Base-by-base conservation (phyloP, 2,329 filamentous ascomycete genomes). In the Tolypocladium guangdongense region DNA sequence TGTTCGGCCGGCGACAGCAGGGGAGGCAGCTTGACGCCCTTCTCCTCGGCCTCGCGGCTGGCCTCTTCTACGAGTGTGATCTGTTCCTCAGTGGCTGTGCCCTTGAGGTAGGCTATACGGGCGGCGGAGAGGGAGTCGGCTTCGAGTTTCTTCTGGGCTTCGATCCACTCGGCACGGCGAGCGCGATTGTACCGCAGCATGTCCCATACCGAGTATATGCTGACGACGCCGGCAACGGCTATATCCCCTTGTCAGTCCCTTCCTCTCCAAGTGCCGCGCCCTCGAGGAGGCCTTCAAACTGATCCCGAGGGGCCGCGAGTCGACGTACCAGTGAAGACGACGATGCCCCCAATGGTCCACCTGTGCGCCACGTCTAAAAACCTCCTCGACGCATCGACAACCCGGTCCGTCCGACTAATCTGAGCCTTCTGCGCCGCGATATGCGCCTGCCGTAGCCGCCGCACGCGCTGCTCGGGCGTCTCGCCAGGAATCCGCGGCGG, bases 401-500 rank as follows among this genome's bases (percentile, higher is more conserved):
- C 52, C 52, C 68, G 70, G 64, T 83, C 80, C 53, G 78, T 67
- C 55, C 65, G 68, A 57, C 79, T 82, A 48, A 80, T 66, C 62
- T 77, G 71, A 24, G 82, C 79, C 60, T 78, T 75, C 68, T 81
- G 80, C 47, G 84, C 82, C n/a, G 82, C 82, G 55, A 82, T 75
- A 65, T 86, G 83, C 56, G 84, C 83, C 47, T 83, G 82, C 52
- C 86, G 77, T 62, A 89, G 71, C 56, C 86, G 77, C 58, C 81
- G 78, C 37, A 89, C 85, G 61, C 84, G 82, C 71, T 88, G 80
- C 66, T 83, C 81, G 50, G 86, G 80, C 2, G 84, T 86, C 71
- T 89, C 85, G 57, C 72, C 67, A 54, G 68, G 63, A 51, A 66
- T 60, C 56, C 64, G 61, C 59, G 64, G 60, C 55, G 63, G 60